These are phyloP conservation scores for Copromyces sp. DNA, from an alignment of 495 filamentous ascomycete species.

Conservation along the genomic window DNA sequence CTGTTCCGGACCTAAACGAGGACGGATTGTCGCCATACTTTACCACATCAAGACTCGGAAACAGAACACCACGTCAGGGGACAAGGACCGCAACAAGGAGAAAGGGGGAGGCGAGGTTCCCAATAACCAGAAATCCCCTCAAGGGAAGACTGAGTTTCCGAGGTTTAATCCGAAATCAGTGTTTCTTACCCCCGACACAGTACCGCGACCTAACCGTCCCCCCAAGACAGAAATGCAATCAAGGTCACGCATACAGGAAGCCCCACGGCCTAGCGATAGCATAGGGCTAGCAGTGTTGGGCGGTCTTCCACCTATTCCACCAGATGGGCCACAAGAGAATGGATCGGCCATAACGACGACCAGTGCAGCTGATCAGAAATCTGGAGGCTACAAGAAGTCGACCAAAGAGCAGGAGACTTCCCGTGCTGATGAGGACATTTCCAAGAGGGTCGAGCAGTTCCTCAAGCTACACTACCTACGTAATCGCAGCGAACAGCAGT, in stretches of 20 bases:
- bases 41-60: slow-evolving; percentile 10
- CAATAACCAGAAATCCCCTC: background rate
- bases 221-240: too few species aligned
- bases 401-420: slow-evolving; percentile 3
- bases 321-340: background rate
- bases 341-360: background rate
- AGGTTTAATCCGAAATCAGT: too few species aligned
- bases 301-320: background rate
- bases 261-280: background rate
- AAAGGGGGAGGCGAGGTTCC: background rate
- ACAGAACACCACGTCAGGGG: background rate
- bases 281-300: background rate
- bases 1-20: slow-evolving; percentile 4
- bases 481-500: slow-evolving; percentile 11
- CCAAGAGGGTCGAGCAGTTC: slow-evolving; percentile 8
- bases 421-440: background rate
- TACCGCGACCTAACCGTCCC: too few species aligned
- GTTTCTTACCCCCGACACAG: too few species aligned
- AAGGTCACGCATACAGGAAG: too few species aligned
- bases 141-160: background rate
- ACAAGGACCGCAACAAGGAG: background rate
- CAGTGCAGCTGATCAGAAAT: background rate
- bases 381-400: background rate
- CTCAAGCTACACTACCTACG: slow-evolving; percentile 21
- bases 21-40: slow-evolving; percentile 15